Evolutionary conservation across 2,329 filamentous ascomycete genomes (phyloP).

Genomic region (Penicillium griseofulvum): DNA sequence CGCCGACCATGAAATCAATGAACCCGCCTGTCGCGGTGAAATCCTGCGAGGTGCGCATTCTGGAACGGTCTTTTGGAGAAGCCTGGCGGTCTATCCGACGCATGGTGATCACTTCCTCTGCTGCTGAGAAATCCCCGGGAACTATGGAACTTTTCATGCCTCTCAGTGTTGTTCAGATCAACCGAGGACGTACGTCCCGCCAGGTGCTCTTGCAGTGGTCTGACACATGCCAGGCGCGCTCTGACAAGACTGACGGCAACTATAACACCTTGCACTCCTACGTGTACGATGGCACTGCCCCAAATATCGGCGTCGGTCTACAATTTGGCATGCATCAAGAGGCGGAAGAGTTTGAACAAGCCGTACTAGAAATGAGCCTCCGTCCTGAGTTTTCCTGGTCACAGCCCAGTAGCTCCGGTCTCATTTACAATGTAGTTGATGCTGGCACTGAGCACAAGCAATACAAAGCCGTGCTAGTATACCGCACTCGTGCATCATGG

Average conservation of each 20-base stretch:
- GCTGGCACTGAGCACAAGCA: constrained; percentile 27
- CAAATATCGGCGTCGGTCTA: constrained; percentile 29
- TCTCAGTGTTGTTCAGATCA: constrained; percentile 29
- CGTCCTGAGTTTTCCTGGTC: constrained; percentile 27
- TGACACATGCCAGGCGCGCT: constrained; percentile 29
- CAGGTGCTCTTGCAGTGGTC: constrained; percentile 33
- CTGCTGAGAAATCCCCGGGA: constrained; percentile 23
- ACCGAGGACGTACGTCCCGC: constrained; percentile 20
- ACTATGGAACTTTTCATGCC: constrained; percentile 34
- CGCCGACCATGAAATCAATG: constrained; percentile 30
- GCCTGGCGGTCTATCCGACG: constrained; percentile 31
- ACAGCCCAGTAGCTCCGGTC: constrained; percentile 22
- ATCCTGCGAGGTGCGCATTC: constrained; percentile 33
- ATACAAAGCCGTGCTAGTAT: constrained; percentile 29
- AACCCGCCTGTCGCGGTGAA: constrained; percentile 24
- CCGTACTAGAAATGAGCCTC: constrained; percentile 22
- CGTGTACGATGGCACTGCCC: constrained; percentile 30
- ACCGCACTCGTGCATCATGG: constrained; percentile 23
- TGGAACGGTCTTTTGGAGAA: constrained; percentile 30
- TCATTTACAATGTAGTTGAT: constrained; percentile 30
- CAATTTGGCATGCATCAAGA: constrained; percentile 23
- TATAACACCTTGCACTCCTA: constrained; percentile 31
- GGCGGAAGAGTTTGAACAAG: constrained; percentile 29
- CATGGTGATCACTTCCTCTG: constrained; percentile 33
- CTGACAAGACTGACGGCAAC: constrained; percentile 29